Base-by-base conservation (phyloP, 768 basidiomycete species). In the Hirschioporus abietinus region DNA sequence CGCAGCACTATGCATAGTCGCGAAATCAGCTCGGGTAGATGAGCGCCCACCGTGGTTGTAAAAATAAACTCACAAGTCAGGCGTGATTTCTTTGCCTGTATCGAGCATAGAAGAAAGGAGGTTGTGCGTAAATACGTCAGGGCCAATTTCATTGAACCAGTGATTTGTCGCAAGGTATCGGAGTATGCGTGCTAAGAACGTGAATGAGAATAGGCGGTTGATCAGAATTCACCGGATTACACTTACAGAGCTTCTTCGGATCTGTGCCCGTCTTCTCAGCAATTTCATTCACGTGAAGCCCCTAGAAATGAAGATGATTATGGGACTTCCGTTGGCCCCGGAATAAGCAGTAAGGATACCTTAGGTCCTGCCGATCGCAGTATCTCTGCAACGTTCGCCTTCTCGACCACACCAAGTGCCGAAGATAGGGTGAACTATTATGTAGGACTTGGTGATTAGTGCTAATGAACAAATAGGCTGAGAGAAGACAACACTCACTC, bases 351-450 rank as follows among this genome's bases (percentile, higher is more conserved):
- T 24, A 60, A 27, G 63, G 30, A n/a, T 59, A 77, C 78, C 58
- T 76, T 62, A 2, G 75, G 72, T 18, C 81, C 81, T 15, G 76
- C 80, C 65, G 80, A 80, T 1, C 78, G 74, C 17, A 83, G 68
- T 2, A 82, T 79, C 66, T 82, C 81, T 1, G 75, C 76, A 10
- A 81, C 78, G 63, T 77, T 74, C 0, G 73, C 71, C 58, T 78
- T 74, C 25, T 77, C 64, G 20, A 70, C 73, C 1, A 72, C 72
- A 3, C 76, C 70, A 3, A 79, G 69, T 0, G 71, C 69, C 1
- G 72, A 61, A 17, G 76, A 69, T 4, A 65, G 10, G 35, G 66
- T 70, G 23, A 63, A 69, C 75, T 76, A 52, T 52, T 17, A 15
- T 25, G 30, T 4, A 25, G 23, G 3, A 52, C 17, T 61, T 34